Evolutionary conservation across 371 early-diverging fungal species (phyloP), one percentile per base, ranked within the genome.

Genomic region (Zychaea mexicana): DNA sequence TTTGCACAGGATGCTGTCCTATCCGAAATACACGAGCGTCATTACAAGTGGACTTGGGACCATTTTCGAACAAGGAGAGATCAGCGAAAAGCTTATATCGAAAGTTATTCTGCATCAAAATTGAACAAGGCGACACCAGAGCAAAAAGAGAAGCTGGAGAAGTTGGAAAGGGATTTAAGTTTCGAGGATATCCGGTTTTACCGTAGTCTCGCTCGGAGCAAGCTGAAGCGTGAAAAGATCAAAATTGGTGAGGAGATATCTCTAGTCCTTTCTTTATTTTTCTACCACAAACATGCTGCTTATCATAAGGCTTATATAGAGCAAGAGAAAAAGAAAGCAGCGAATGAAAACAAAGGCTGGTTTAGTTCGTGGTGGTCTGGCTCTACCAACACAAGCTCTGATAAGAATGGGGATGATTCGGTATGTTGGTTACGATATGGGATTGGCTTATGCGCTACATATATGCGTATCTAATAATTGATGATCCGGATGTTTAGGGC

Each of bases 161-260:
- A 66, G 19, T 70, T 95, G n/a, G 94, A 94, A 61, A 66, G 82
- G 28, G 76, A 78, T 28, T 78, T 94, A 2, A 77, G 86, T 2
- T 91, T 85, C 68, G 87, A 94, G 39, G 95, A 94, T 62, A 90
- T 96, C 38, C 85, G 90, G 15, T 85, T 89, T 53, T 95, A 92
- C 62, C 81, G 94, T 24, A 85, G 87, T 4, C 72, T 90, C 12
- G 91, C 92, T 0, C 82, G 83, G 32, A 78, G 79, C 21, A 78
- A 81, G 31, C 62, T 94, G 47, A 77, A 83, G 22, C 85, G 85
- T 55, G 87, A 89, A 52, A 80, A 83, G 58, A 71, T 77, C 38
- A 65, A 72, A 46, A 74, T 80, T 26, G 69, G 75, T 67, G 73
- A 63, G 22, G 15, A 65, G 58, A 39, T n/a, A n/a, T n/a, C n/a